Percentiles rank a stretch among this genome's conserved stretches.
Conservation (phyloP, 2,329 filamentous ascomycete genomes). For the Alternaria sp. region DNA sequence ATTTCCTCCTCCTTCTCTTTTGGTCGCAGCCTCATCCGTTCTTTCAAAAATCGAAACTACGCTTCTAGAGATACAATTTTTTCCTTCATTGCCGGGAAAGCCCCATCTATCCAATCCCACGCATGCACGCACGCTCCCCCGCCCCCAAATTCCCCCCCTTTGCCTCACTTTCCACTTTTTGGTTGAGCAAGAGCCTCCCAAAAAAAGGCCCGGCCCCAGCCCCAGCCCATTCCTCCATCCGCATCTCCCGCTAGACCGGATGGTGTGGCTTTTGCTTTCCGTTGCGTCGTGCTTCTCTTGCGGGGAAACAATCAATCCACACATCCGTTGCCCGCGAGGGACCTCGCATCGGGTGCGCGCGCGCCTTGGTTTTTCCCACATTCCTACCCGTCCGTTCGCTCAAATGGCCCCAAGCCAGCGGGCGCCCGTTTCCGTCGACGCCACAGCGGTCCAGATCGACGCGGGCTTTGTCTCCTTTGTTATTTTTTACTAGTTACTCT, state of each 20-base stretch:
- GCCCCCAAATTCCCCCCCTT: neutral
- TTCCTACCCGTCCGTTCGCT: neutral
- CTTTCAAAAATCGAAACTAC: neutral
- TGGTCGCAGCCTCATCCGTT: neutral
- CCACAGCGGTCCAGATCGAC: slow-evolving; percentile 7
- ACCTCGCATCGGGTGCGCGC: neutral
- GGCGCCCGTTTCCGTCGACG: neutral
- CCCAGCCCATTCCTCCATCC: neutral
- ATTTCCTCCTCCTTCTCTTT: neutral
- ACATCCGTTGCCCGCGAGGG: neutral
- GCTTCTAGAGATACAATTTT: too few relatives aligned
- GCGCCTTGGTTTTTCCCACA: neutral
- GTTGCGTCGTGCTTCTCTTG: too few relatives aligned
- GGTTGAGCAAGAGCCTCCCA: neutral
- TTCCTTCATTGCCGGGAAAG: neutral
- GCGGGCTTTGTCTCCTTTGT: neutral
- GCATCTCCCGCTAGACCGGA: slow-evolving; percentile 6
- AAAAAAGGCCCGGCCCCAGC: too few relatives aligned
- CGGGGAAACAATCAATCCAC: neutral
- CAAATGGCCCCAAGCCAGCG: neutral
- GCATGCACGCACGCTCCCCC: too few relatives aligned
- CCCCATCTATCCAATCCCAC: neutral
- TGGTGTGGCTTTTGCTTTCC: slow-evolving; percentile 6
- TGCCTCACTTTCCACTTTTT: neutral
- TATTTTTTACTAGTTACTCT: neutral